Evolutionary conservation across 2,329 filamentous ascomycete species (phyloP).

Genomic region (Paramyrothecium roridum): DNA sequence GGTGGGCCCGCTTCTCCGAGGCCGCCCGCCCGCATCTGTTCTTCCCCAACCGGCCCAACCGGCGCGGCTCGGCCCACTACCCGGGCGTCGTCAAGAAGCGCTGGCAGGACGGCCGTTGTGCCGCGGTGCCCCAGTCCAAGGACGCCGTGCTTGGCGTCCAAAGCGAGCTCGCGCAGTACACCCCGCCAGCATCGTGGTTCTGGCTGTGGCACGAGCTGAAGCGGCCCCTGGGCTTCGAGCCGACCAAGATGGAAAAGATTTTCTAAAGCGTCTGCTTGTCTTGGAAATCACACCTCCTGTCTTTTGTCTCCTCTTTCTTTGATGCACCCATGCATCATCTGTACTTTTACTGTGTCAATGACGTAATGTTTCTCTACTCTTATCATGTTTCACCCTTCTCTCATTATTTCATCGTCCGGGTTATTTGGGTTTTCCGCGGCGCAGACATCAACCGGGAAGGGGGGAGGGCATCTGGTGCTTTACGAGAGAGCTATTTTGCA

Average conservation of each 20-base stretch:
- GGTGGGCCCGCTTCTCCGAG: constrained; percentile 21
- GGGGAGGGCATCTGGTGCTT: too few relatives aligned
- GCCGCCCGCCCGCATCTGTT: constrained; percentile 12
- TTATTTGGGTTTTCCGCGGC: too few relatives aligned
- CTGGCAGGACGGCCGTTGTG: constrained; percentile 8
- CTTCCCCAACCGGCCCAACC: constrained; percentile 16
- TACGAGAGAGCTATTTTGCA: too few relatives aligned
- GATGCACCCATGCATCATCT: too few relatives aligned
- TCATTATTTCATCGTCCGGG: too few relatives aligned
- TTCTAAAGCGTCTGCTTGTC: not conserved
- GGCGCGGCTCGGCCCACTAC: constrained; percentile 11
- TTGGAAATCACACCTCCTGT: too few relatives aligned
- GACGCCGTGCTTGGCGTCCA: not conserved
- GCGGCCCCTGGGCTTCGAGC: not conserved
- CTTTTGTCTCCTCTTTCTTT: too few relatives aligned
- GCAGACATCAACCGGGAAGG: too few relatives aligned
- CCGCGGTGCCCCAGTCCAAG: not conserved
- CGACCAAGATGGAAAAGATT: not conserved
- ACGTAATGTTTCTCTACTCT: too few relatives aligned
- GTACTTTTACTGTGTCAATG: too few relatives aligned
- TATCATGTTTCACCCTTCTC: too few relatives aligned
- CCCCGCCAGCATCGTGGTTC: not conserved
- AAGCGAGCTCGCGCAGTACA: not conserved
- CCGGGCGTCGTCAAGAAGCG: constrained; percentile 11
- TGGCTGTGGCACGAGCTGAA: not conserved